Evolutionary conservation across 2,329 filamentous ascomycete species (phyloP), one percentile per base, ranked within the genome.

Genomic region (Cyphellophora europaea): DNA sequence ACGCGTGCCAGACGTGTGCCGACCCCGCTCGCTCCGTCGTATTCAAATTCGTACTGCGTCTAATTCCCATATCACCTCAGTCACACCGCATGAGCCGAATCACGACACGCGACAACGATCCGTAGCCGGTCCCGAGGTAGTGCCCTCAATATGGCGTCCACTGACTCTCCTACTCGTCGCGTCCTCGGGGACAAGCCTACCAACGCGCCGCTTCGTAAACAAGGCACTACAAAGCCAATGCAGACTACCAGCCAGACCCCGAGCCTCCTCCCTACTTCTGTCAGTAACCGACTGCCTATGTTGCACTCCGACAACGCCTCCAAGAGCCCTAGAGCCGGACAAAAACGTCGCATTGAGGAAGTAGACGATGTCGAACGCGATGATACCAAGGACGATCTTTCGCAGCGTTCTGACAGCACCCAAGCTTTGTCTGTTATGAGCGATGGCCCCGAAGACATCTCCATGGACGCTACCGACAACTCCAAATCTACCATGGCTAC

Each of bases 171-270:
- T 14, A 21, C 39, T 15, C 37, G 47, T 38, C 47, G 41, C 37
- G 44, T 46, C 12, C 43, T 50, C 13, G 46, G 44, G 16, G 40
- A 46, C 18, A 50, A 49, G 37, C 37, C 44, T 27, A 43, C 37
- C 6, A 50, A 50, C 46, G 37, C 42, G 33, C 36, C 33, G 17
- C 33, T 48, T n/a, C n/a, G n/a, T 11, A 34, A 37, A n/a, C 37
- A 17, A 2, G 39, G 38, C 13, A 40, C 41, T 10, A 39, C 18
- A 32, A 45, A 37, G 34, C 19, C 32, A 12, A 27, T n/a, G n/a
- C 8, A 25, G 21, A n/a, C n/a, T n/a, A n/a, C n/a, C n/a, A 27
- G 27, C 5, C 10, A 17, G 32, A 12, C 16, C n/a, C 29, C 27
- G 21, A 17, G 27, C 32, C 13, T 11, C 18, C 14, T 27, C 30